phyloP scores from a whole-genome alignment of 2,329 filamentous ascomycete genomes.

The Monosporascus sp. region DNA sequence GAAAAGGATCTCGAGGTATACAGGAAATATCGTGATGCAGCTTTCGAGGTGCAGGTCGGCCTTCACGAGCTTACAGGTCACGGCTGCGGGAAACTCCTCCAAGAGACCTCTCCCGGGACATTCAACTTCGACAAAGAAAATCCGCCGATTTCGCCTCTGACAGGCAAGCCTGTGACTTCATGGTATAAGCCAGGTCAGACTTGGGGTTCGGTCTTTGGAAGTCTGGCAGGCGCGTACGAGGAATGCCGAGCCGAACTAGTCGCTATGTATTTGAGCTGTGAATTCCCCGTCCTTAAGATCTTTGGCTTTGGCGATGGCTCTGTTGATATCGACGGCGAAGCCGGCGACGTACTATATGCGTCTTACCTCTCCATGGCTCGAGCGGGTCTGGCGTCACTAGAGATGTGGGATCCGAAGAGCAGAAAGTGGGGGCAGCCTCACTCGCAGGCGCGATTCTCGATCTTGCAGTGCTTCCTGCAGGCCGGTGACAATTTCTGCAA shows the following conservation, averaged over 20 bases:
- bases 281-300: slow-evolving; percentile 82
- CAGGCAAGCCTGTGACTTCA: slow-evolving; percentile 68
- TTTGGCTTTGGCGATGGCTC: slow-evolving; percentile 84
- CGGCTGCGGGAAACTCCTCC: slow-evolving; percentile 87
- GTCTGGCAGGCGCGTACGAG: slow-evolving; percentile 83
- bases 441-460: slow-evolving; percentile 86
- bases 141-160: slow-evolving; percentile 76
- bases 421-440: slow-evolving; percentile 91
- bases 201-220: slow-evolving; percentile 88
- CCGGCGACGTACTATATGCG: slow-evolving; percentile 81
- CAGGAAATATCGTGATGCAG: slow-evolving; percentile 74
- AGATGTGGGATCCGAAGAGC: slow-evolving; percentile 91
- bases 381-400: slow-evolving; percentile 80
- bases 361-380: slow-evolving; percentile 92
- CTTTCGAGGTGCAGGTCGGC: slow-evolving; percentile 94
- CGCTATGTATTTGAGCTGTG: slow-evolving; percentile 82
- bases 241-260: slow-evolving; percentile 93
- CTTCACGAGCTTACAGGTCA: slow-evolving; percentile 85
- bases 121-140: slow-evolving; percentile 86
- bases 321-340: slow-evolving; percentile 65
- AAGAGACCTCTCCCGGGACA: slow-evolving; percentile 74
- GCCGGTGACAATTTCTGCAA: slow-evolving; percentile 85
- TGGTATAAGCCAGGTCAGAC: slow-evolving; percentile 97
- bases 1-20: slow-evolving; percentile 73
- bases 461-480: slow-evolving; percentile 74